A percentile compares a stretch with the other conserved stretches of the same genome.
Conservation (phyloP, 1,139 yeast genomes). For the Lodderomyces beijingensis region DNA sequence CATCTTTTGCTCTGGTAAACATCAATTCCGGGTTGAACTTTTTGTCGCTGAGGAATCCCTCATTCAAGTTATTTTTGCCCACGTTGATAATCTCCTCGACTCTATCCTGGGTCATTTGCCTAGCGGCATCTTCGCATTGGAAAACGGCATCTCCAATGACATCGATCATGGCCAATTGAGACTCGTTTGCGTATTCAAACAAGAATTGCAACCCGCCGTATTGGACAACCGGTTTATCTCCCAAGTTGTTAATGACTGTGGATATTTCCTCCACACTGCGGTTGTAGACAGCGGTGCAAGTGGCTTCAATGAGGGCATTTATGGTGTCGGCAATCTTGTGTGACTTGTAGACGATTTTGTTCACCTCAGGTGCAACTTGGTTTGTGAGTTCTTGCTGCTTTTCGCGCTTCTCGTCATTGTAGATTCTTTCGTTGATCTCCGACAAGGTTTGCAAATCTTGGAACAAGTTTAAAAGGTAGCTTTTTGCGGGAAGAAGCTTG, state of each 20-base stretch:
- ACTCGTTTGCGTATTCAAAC: slow-evolving; percentile 64
- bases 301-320: slow-evolving; percentile 57
- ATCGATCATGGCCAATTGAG: slow-evolving; percentile 65
- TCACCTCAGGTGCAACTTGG: slow-evolving; percentile 61
- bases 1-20: slow-evolving; percentile 75
- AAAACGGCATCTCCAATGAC: slow-evolving; percentile 61
- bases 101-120: slow-evolving; percentile 49
- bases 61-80: slow-evolving; percentile 62
- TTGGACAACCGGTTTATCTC: slow-evolving; percentile 51
- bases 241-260: slow-evolving; percentile 51
- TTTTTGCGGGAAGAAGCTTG: slow-evolving; percentile 89
- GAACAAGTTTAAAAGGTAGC: slow-evolving; percentile 66
- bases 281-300: slow-evolving; percentile 58
- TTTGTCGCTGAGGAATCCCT: slow-evolving; percentile 58
- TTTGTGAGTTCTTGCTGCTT: slow-evolving; percentile 44
- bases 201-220: slow-evolving; percentile 64
- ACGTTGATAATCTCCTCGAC: slow-evolving; percentile 61
- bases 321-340: slow-evolving; percentile 55
- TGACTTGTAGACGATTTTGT: slow-evolving; percentile 49
- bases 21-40: slow-evolving; percentile 73
- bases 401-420: slow-evolving; percentile 41
- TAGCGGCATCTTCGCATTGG: slow-evolving; percentile 66
- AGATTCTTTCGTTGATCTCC: slow-evolving; percentile 54
- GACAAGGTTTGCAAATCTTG: slow-evolving; percentile 63
- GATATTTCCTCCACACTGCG: slow-evolving; percentile 53